Conservation (phyloP, 2,329 filamentous ascomycete species). For the Penicillium occitanis region DNA sequence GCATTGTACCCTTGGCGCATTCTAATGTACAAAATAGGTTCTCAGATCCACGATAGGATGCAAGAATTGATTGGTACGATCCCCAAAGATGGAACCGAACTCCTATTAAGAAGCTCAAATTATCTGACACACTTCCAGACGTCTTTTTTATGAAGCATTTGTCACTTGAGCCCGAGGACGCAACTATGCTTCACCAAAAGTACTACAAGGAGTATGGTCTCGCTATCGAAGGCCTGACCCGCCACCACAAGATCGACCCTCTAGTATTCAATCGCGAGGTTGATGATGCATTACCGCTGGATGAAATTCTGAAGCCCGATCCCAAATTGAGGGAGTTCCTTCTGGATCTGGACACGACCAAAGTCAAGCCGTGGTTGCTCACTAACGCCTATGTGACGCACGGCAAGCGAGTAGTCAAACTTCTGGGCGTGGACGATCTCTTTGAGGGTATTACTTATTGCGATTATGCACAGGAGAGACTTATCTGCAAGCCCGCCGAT, state of each 20-base stretch:
- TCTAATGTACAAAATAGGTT: constrained; percentile 48
- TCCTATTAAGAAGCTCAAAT: constrained; percentile 27
- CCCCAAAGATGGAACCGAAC: constrained; percentile 18
- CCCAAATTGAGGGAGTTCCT: constrained; percentile 72
- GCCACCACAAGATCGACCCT: constrained; percentile 92
- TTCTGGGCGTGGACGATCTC: constrained; percentile 79
- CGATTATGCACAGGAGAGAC: constrained; percentile 71
- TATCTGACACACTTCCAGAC: constrained; percentile 40
- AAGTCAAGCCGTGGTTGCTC: constrained; percentile 88
- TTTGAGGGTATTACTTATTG: constrained; percentile 97
- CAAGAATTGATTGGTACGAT: constrained; percentile 66
- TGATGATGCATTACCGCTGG: constrained; percentile 88
- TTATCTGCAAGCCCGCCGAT: constrained; percentile 83
- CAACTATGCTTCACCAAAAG: constrained; percentile 78
- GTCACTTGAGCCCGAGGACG: constrained; percentile 71
- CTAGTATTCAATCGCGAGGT: constrained; percentile 93
- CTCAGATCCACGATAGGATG: constrained; percentile 87
- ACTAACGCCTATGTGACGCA: constrained; percentile 96
- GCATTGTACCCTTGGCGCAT: not conserved
- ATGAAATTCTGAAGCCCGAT: constrained; percentile 78
- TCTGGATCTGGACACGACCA: constrained; percentile 75
- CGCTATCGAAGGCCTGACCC: constrained; percentile 92
- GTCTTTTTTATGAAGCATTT: constrained; percentile 68
- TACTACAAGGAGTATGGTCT: constrained; percentile 97
- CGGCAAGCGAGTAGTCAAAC: constrained; percentile 73